These are phyloP conservation scores for Tylopilus rubrobrunneus DNA, from an alignment of 768 basidiomycete genomes.

Conservation along the genomic window DNA sequence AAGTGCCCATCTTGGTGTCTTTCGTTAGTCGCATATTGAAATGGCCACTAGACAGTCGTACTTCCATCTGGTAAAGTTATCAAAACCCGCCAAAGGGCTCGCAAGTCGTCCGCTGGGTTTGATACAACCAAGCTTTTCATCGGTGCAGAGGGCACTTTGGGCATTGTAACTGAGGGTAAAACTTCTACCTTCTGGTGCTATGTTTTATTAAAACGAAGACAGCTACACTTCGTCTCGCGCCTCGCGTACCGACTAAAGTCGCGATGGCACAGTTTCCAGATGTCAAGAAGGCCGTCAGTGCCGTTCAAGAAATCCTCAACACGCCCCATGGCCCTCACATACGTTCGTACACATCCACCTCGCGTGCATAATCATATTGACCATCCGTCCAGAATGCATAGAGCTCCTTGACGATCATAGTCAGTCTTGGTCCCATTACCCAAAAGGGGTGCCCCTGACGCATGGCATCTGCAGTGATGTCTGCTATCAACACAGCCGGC, in stretches of 20 bases:
- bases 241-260: constrained; percentile 76
- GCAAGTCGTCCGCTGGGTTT: constrained; percentile 86
- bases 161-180: constrained; percentile 90
- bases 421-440: constrained; percentile 25
- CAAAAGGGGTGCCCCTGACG: not conserved
- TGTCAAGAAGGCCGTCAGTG: constrained; percentile 68
- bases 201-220: not conserved
- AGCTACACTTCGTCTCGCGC: constrained; percentile 83
- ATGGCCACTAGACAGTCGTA: constrained; percentile 62
- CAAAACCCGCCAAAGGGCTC: constrained; percentile 73
- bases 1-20: constrained; percentile 22
- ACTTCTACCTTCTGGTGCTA: too few species aligned
- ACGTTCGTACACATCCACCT: constrained; percentile 43
- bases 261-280: constrained; percentile 85
- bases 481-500: constrained; percentile 68
- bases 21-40: not conserved
- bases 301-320: constrained; percentile 80
- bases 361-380: not conserved
- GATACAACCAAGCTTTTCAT: constrained; percentile 87
- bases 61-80: constrained; percentile 83
- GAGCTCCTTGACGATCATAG: too few species aligned
- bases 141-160: constrained; percentile 86
- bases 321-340: constrained; percentile 66
- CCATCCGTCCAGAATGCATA: constrained; percentile 61
- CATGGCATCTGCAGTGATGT: constrained; percentile 50